Base-by-base conservation (phyloP, 1,284 basidiomycete species). In the Ustilago loliicola region DNA sequence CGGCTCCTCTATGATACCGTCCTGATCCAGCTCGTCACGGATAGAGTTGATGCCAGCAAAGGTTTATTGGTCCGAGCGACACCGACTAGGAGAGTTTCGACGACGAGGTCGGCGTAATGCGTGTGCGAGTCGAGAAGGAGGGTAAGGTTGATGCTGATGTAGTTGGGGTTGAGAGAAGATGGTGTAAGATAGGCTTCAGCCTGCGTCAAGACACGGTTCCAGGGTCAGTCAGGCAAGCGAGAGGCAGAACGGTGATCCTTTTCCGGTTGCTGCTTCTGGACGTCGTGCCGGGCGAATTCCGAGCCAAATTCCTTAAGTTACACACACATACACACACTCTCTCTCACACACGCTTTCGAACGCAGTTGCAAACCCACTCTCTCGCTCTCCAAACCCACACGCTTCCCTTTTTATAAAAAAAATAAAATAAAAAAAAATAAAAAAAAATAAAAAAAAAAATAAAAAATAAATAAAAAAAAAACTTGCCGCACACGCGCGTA, bases 261-360 rank as follows among this genome's bases (percentile, higher is more conserved):
- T 53, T 50, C 48, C 48, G 48, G 48, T 50, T 50, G 25, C 48
- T 50, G 42, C 42, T 63, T 55, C 47, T 45, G 32, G 27, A 27
- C 45, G 25, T 57, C 25, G 42, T 36, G 25, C 61, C 32, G 42
- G 61, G 52, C 61, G 32, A 62, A 61, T 59, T 59, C 47, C 47
- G 32, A 59, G 57, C 30, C 30, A 51, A 60, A 51, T 45, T 53
- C n/a, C 13, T 30, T 6, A 25, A 29, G 19, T 13, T 40, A 34
- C 32, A 34, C 32, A 34, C 32, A 34, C 32, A 34, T 19, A 19
- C 38, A 40, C 11, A 17, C 15, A 40, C 38, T 9, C 38, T 40
- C 19, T 2, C 15, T 15, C 4, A 25, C 25, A 52, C 50, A 52
- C 27, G 27, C 25, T 48, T 48, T 48, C 45, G 45, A 48, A 56